Conservation (phyloP, 805 yeast genomes). For the Yamadazyma takamatsuzukensis region DNA sequence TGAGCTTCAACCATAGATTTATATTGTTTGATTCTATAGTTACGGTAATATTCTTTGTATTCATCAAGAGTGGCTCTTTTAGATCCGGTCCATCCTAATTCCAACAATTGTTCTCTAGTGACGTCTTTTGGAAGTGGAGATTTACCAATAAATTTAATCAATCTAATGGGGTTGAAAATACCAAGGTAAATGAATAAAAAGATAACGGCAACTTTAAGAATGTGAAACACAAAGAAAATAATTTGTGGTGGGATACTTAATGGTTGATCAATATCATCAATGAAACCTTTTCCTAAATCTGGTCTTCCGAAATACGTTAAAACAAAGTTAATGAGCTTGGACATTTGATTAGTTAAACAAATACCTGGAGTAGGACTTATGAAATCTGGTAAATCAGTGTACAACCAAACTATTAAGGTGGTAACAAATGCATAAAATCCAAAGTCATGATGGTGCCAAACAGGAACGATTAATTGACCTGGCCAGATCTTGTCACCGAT, state of each 20-base stretch:
- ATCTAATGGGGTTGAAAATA: slow-evolving; percentile 64
- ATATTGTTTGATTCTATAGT: slow-evolving; percentile 54
- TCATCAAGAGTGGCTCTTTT: slow-evolving; percentile 67
- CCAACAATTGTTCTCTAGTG: slow-evolving; percentile 53
- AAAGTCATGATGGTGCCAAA: slow-evolving; percentile 52
- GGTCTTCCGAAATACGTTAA: slow-evolving; percentile 34
- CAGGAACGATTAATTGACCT: slow-evolving; percentile 81
- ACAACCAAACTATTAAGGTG: slow-evolving; percentile 67
- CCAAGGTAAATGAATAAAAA: slow-evolving; percentile 65
- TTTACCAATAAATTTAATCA: slow-evolving; percentile 27
- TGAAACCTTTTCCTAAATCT: slow-evolving; percentile 43
- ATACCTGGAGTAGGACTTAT: slow-evolving; percentile 91
- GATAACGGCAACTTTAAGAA: slow-evolving; percentile 54
- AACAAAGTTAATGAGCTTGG: slow-evolving; percentile 16
- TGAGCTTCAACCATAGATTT: slow-evolving; percentile 81
- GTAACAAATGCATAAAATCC: slow-evolving; percentile 39
- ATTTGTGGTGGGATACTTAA: slow-evolving; percentile 50
- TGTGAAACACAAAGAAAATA: slow-evolving; percentile 69
- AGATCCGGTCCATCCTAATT: slow-evolving; percentile 94
- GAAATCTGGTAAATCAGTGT: slow-evolving; percentile 88
- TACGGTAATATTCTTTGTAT: slow-evolving; percentile 68
- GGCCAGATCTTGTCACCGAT: slow-evolving; percentile 74
- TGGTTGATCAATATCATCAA: slow-evolving; percentile 44
- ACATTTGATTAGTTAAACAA: slow-evolving; percentile 64
- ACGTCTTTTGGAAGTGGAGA: slow-evolving; percentile 27